A percentile compares a stretch with the other conserved stretches of the same genome.
phyloP scores from a whole-genome alignment of 2,329 filamentous ascomycete genomes.

The Aotearoamyces nothofagi region DNA sequence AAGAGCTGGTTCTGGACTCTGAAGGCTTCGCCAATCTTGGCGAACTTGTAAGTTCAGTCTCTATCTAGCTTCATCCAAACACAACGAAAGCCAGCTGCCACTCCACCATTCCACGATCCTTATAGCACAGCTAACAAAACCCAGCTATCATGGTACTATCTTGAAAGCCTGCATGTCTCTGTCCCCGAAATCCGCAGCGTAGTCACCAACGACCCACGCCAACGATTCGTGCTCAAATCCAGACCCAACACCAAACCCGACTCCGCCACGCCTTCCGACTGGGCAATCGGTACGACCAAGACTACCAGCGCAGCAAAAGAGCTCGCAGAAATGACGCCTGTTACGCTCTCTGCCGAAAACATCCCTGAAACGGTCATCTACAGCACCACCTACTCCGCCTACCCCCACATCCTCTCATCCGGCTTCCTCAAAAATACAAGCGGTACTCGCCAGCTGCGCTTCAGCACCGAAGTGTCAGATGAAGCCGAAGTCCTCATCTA shows the following conservation, averaged over 20 bases:
- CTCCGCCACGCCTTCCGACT: constrained; percentile 16
- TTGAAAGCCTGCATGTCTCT: constrained; percentile 21
- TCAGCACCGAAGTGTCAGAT: constrained; percentile 16
- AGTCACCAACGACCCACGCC: constrained; percentile 15
- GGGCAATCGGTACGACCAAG: constrained; percentile 20
- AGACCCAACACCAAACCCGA: constrained; percentile 17
- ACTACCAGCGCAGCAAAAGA: constrained; percentile 7
- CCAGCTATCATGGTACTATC: constrained; percentile 22
- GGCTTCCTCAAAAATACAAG: constrained; percentile 26
- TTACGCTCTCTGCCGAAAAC: constrained; percentile 20
- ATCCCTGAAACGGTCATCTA: constrained; percentile 27
- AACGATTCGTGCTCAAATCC: constrained; percentile 23
- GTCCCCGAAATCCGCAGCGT: constrained; percentile 22
- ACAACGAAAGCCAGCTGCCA: constrained; percentile 1
- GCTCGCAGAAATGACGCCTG: constrained; percentile 18
- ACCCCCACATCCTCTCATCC: constrained; percentile 25
- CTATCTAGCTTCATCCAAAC: not conserved
- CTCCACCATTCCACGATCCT: constrained; percentile 1
- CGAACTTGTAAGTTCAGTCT: constrained; percentile 23
- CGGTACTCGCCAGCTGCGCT: constrained; percentile 18
- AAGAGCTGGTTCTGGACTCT: constrained; percentile 21
- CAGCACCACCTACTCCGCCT: constrained; percentile 29
- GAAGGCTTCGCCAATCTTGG: constrained; percentile 26
- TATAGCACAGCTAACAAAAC: not conserved
- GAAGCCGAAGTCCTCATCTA: constrained; percentile 27